phyloP scores from a whole-genome alignment of 192 early-diverging fungal species.

The Borealophlyctis nickersoniae region DNA sequence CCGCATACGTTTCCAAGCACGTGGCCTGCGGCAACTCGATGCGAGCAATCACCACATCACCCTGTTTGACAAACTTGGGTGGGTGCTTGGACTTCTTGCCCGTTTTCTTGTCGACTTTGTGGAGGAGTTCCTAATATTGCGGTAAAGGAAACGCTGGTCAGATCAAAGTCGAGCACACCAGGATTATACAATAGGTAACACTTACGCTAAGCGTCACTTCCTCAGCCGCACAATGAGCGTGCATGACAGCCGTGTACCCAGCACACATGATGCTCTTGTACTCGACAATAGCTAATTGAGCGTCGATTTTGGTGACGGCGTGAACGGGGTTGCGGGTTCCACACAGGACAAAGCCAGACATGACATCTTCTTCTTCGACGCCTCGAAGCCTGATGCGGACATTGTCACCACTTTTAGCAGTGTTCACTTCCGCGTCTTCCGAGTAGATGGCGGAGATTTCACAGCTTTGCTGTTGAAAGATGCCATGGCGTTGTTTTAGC shows the following conservation, averaged over 20 bases:
- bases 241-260: slow-evolving; percentile 90
- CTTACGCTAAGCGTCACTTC: slow-evolving; percentile 75
- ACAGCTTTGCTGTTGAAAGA: slow-evolving; percentile 18
- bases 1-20: slow-evolving; percentile 83
- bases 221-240: slow-evolving; percentile 84
- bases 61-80: slow-evolving; percentile 92
- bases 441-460: slow-evolving; percentile 79
- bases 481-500: neutral
- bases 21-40: slow-evolving; percentile 74
- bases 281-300: slow-evolving; percentile 86
- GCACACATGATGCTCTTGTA: slow-evolving; percentile 95
- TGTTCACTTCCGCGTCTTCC: slow-evolving; percentile 74
- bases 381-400: slow-evolving; percentile 84
- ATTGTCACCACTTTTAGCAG: slow-evolving; percentile 87
- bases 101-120: slow-evolving; percentile 92
- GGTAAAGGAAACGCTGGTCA: too few relatives aligned
- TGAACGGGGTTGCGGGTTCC: slow-evolving; percentile 74
- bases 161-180: too few relatives aligned
- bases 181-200: too few relatives aligned
- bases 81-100: slow-evolving; percentile 82
- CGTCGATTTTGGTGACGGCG: slow-evolving; percentile 75
- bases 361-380: slow-evolving; percentile 91
- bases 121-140: slow-evolving; percentile 70
- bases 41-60: slow-evolving; percentile 81
- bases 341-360: slow-evolving; percentile 86